These are phyloP conservation scores for Oryza coarctata DNA, from an alignment of 176 grass and related monocot genomes.

Conservation along the genomic window DNA sequence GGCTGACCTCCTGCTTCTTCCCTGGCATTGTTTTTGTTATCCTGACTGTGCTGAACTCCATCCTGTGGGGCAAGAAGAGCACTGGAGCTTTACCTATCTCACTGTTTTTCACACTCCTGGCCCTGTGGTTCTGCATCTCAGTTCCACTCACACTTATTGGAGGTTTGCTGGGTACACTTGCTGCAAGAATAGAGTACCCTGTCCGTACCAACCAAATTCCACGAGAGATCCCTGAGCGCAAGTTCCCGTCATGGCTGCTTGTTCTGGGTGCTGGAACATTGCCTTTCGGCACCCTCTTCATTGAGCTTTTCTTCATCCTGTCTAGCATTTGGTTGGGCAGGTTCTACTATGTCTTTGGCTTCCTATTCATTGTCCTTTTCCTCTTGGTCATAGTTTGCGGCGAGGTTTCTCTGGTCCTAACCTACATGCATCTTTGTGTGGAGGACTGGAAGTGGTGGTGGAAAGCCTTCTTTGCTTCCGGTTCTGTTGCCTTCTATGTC, in stretches of 20 bases:
- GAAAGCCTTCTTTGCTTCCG: conserved; percentile 89
- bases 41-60: conserved; percentile 68
- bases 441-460: conserved; percentile 96
- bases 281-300: conserved; percentile 87
- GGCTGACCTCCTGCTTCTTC: conserved; percentile 79
- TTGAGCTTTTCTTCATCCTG: conserved; percentile 88
- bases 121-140: conserved; percentile 80
- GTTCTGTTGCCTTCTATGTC: conserved; percentile 73
- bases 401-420: conserved; percentile 77
- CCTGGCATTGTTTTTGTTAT: conserved; percentile 68
- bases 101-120: conserved; percentile 76
- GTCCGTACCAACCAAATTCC: conserved; percentile 80
- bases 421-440: conserved; percentile 83
- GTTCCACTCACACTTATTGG: conserved; percentile 79
- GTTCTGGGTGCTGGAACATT: conserved; percentile 79
- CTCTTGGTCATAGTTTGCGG: conserved; percentile 68
- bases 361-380: conserved; percentile 73
- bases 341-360: conserved; percentile 90
- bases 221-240: conserved; percentile 69
- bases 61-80: conserved; percentile 84
- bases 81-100: conserved; percentile 81
- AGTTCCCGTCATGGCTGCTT: conserved; percentile 83
- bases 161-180: conserved; percentile 61
- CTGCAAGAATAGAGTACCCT: conserved; percentile 69
- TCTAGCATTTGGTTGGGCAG: conserved; percentile 89